Base-by-base conservation (phyloP, 345 rosid species). In the Citrus australasica region DNA sequence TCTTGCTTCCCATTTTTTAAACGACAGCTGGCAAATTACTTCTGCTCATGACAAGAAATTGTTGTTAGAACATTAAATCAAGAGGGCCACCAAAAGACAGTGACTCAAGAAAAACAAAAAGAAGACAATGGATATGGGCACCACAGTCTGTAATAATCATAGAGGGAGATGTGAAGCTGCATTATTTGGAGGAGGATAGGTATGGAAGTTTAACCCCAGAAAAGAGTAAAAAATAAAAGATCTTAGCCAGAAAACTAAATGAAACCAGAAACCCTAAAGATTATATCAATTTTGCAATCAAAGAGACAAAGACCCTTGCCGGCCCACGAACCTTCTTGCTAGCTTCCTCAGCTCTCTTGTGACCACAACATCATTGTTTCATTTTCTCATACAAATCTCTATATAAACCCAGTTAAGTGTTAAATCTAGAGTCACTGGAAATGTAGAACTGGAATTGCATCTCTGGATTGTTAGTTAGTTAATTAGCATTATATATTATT, bases 271-370 rank as follows among this genome's bases (percentile, higher is more conserved):
- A 7, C 32, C 24, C 30, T 9, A 27, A 24, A 65, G 24, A 64
- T 64, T 35, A 3, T 3, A 33, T 66, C 25, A 6, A 35, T 66
- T 33, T 33, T 19, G 46, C 69, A 17, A 66, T 66, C 69, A 33
- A 35, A 66, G 42, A 35, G 46, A 66, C 2, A 8, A 2, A 33
- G 69, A 33, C 16, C 25, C 9, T 66, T 33, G 11, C 42, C 40
- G 30, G 5, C 69, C 11, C 8, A 6, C 32, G 81, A 78, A 82
- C 14, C 66, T 82, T 78, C 84, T 22, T 42, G 73, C 53, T 59
- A 68, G 27, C 53, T 82, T 78, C 81, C 65, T 55, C 9, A 9
- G 9, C 13, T 65, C 24, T 65, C 5, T 33, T 1, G 8, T 11
- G 3, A 33, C 69, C 69, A 65, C 69, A 19, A 65, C 40, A 7